Base-by-base conservation (phyloP, 768 basidiomycete genomes). In the Lentinus tigrinus region DNA sequence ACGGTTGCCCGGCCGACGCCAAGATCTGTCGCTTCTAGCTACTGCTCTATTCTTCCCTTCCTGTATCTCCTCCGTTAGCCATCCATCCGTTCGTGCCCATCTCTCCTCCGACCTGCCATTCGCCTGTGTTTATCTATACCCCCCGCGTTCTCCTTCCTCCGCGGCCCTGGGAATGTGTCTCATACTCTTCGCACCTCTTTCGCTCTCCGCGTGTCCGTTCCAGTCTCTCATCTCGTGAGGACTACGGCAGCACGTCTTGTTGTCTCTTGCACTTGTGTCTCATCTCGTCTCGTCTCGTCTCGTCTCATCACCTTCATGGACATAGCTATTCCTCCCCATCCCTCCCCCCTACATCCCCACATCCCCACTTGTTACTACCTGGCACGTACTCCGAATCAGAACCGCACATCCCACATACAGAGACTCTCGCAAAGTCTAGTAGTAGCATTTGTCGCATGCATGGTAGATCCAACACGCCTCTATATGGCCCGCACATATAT, bases 401-500 rank as follows among this genome's bases (percentile, higher is more conserved):
- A 19, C 14, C 2, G 21, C 24, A 13, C 43, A 14, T 46, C 21
- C 43, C 43, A 31, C 31, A 31, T 31, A 27, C 19, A 46, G 21
- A 24, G 43, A 9, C 43, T 46, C 43, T 24, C 23, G 43, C 21
- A 46, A 46, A 46, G 43, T 26, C 23, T 31, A 31, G 31, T 42
- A 16, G 39, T 40, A 39, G 38, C 51, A 42, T 46, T 26, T 23
- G 23, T 46, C 7, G 55, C 55, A 28, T 38, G 56, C 56, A 57
- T 51, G 56, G 56, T 57, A 57, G 49, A 57, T 57, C 49, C 49
- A n/a, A 51, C 50, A 43, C 42, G 42, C 44, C 51, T 52, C 44
- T 52, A 57, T 36, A 44, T 39, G 24, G 39, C 39, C 23, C 24
- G 43, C 34, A 37, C 42, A 54, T 55, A 55, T 50, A 50, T 43